Evolutionary conservation across 257 asterid species (phyloP), one percentile per base, ranked within the genome.

Genomic region (Haberlea rhodopensis): DNA sequence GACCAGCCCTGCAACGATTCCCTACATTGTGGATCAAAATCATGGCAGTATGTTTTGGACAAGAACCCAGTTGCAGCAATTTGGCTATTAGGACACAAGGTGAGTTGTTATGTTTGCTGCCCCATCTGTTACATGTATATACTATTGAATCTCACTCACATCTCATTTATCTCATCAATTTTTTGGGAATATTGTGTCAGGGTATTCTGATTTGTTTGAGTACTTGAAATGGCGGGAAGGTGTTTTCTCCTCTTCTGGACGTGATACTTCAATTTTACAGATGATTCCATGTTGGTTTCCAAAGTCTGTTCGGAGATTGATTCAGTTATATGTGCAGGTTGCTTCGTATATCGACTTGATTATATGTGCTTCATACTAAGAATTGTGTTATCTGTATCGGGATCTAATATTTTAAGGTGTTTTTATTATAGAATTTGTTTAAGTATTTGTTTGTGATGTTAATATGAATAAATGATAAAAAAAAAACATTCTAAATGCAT

Each of bases 281-380:
- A 94, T 94, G 97, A 84, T 94, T 26, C 99, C 99, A 0, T 85
- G 85, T 84, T 86, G 97, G 97, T 94, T 89, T 68, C 87, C 99
- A 24, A 94, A 90, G 90, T 66, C 91, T 67, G 89, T 94, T 29
- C 82, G 99, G 73, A 86, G 97, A 90, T 80, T 94, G 82, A 71
- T 94, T 81, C 96, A 94, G 82, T 96, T 94, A 31, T 87, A 84
- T 69, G 89, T 87, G 60, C 94, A 90, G 97, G 99, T 94, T 67
- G 63, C 57, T 63, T 53, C 57, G 54, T 28, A 18, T 29, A 61
- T 68, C 59, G 25, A 23, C 68, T 62, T 65, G 59, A 60, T 64
- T 68, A 53, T 62, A 69, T 64, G 68, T 28, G 27, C 18, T 37
- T 57, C 37, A 49, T 59, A 2, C 18, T 59, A 58, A 56, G 60